phyloP scores from a whole-genome alignment of 805 yeast genomes.

The Candida awuae region DNA sequence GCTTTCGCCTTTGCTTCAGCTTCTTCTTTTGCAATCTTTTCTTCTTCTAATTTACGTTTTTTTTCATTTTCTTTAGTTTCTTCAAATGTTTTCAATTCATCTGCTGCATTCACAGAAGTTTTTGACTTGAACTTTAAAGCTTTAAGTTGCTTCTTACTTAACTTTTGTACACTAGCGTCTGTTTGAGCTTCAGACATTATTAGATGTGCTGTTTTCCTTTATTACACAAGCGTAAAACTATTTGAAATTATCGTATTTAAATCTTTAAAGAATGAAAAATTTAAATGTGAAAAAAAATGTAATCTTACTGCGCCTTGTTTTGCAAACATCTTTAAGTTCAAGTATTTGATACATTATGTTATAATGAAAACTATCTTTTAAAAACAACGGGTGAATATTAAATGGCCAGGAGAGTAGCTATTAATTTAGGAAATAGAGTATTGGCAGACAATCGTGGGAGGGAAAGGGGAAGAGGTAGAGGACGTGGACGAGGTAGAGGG shows the following conservation, averaged over 20 bases:
- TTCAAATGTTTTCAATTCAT: constrained; percentile 27
- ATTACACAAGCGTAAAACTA: not conserved
- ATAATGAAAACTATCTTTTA: no score
- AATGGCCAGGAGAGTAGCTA: constrained; percentile 14
- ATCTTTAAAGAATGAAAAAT: constrained; percentile 3
- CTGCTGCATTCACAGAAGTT: constrained; percentile 30
- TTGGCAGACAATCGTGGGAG: not conserved
- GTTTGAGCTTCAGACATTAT: constrained; percentile 7
- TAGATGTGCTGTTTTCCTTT: not conserved
- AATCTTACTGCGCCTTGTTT: constrained; percentile 8
- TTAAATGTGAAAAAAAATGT: not conserved
- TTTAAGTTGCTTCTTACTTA: constrained; percentile 60
- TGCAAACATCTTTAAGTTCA: not conserved
- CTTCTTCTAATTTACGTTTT: constrained; percentile 22
- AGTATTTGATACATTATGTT: not conserved
- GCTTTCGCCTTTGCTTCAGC: constrained; percentile 20
- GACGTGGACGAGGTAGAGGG: not conserved
- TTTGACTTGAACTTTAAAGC: constrained; percentile 47
- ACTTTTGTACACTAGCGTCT: constrained; percentile 28
- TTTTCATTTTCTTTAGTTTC: constrained; percentile 13
- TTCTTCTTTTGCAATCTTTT: constrained; percentile 21
- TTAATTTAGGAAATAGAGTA: constrained; percentile 7
- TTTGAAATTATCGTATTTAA: no score
- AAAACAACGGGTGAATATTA: no score
- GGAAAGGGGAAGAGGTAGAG: constrained; percentile 1